A percentile compares a stretch with the other conserved stretches of the same genome.
Evolutionary conservation across 345 rosid genomes (phyloP).

Genomic region (Geranium brycei): DNA sequence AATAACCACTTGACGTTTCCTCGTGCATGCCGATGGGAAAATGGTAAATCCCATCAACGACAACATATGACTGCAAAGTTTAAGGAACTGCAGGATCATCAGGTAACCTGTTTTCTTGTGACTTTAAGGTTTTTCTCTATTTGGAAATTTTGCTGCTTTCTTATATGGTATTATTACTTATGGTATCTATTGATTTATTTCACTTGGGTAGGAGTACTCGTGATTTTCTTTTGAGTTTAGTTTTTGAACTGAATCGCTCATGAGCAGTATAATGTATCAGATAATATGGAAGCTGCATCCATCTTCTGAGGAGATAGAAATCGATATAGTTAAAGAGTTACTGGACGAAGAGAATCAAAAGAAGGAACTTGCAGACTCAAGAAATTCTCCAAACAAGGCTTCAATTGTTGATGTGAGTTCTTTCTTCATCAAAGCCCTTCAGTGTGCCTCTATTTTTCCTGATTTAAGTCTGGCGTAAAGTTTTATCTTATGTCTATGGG

Average conservation of each 20-base stretch:
- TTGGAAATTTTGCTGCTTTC: too few species aligned
- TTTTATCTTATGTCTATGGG: neutral
- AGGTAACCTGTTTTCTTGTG: constrained; percentile 14
- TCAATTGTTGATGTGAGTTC: constrained; percentile 12
- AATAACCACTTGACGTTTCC: constrained; percentile 18
- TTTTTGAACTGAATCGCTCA: neutral
- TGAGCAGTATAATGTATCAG: constrained; percentile 12
- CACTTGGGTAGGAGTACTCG: neutral
- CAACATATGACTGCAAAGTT: constrained; percentile 18
- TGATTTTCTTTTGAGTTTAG: neutral
- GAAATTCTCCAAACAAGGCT: constrained; percentile 5
- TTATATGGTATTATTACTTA: too few species aligned
- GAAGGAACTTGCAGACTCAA: neutral
- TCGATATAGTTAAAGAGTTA: constrained; percentile 16
- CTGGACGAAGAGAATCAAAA: constrained; percentile 6
- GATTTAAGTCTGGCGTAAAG: neutral
- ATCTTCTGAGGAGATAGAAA: constrained; percentile 16
- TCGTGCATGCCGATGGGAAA: constrained; percentile 35
- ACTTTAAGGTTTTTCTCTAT: too few species aligned
- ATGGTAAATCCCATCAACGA: constrained; percentile 19
- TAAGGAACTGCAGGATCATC: constrained; percentile 21
- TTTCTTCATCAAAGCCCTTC: neutral
- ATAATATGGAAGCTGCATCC: constrained; percentile 29
- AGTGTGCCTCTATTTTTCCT: neutral
- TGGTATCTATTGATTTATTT: neutral